These are phyloP conservation scores for Talaromyces islandicus DNA, from an alignment of 2,329 filamentous ascomycete genomes.

Conservation along the genomic window DNA sequence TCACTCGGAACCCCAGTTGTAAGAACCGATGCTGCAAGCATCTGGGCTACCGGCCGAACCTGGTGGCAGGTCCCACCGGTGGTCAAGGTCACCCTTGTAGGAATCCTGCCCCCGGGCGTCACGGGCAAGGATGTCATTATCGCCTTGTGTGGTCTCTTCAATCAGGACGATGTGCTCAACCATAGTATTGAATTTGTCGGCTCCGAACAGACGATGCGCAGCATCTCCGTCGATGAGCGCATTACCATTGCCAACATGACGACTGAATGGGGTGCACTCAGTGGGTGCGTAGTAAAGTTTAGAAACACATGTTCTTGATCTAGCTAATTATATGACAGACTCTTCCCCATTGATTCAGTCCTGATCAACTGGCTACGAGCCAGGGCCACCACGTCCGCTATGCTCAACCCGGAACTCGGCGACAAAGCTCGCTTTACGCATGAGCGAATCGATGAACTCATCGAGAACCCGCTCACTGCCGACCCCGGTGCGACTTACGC, in stretches of 20 bases:
- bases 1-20: conserved; percentile 77
- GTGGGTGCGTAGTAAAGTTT: conserved; percentile 34
- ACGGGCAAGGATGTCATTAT: conserved; percentile 94
- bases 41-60: conserved; percentile 75
- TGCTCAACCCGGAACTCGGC: conserved; percentile 48
- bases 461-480: conserved; percentile 59
- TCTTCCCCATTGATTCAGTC: conserved; percentile 74
- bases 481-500: conserved; percentile 76
- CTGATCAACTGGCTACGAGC: conserved; percentile 68
- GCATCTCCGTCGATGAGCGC: conserved; percentile 65
- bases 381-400: conserved; percentile 67
- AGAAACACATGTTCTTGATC: neutral
- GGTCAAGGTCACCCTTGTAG: conserved; percentile 71
- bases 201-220: conserved; percentile 67
- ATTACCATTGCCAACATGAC: conserved; percentile 71
- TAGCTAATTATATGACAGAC: conserved; percentile 8
- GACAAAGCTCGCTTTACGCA: conserved; percentile 62
- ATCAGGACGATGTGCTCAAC: conserved; percentile 82
- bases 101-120: conserved; percentile 69
- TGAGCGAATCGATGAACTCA: conserved; percentile 64
- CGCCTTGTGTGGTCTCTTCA: conserved; percentile 79
- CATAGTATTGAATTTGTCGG: conserved; percentile 86
- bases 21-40: conserved; percentile 76
- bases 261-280: conserved; percentile 71
- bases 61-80: conserved; percentile 90